Conservation (phyloP, 495 filamentous ascomycete species). For the Melanomma pulvis-pyrius region DNA sequence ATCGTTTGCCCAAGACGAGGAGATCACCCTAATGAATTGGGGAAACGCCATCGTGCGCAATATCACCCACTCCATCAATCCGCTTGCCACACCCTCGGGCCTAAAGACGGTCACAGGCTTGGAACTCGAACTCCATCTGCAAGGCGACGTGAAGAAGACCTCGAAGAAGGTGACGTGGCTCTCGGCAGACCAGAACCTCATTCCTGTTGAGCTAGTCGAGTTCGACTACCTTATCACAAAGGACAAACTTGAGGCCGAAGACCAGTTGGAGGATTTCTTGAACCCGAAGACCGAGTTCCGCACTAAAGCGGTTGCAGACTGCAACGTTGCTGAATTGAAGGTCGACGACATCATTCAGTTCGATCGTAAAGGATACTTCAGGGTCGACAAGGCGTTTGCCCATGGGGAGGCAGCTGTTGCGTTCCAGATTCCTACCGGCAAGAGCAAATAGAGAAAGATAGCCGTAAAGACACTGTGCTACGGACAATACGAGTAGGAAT, state of each 20-base stretch:
- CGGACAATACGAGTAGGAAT: not conserved
- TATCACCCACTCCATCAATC: slow-evolving; percentile 62
- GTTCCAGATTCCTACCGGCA: slow-evolving; percentile 49
- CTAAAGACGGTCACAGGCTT: slow-evolving; percentile 60
- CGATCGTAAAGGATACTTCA: slow-evolving; percentile 88
- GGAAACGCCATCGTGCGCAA: slow-evolving; percentile 86
- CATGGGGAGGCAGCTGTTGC: slow-evolving; percentile 49
- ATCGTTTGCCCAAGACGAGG: slow-evolving; percentile 79
- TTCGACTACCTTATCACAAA: slow-evolving; percentile 94
- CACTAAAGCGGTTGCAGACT: slow-evolving; percentile 75
- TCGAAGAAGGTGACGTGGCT: slow-evolving; percentile 96
- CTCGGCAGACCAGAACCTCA: slow-evolving; percentile 70
- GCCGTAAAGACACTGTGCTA: not conserved
- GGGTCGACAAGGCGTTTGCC: slow-evolving; percentile 64
- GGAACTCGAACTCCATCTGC: slow-evolving; percentile 77
- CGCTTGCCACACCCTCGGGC: slow-evolving; percentile 40
- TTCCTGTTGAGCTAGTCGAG: slow-evolving; percentile 82
- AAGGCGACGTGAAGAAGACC: slow-evolving; percentile 90
- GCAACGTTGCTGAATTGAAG: slow-evolving; percentile 73
- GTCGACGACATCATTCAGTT: slow-evolving; percentile 90
- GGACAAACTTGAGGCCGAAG: slow-evolving; percentile 82
- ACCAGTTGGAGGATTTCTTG: slow-evolving; percentile 78
- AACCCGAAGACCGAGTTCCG: slow-evolving; percentile 75
- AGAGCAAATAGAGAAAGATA: slow-evolving; percentile 29
- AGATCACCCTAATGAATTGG: slow-evolving; percentile 96